Evolutionary conservation across 2,329 filamentous ascomycete species (phyloP).

Genomic region (Alternaria longipes): DNA sequence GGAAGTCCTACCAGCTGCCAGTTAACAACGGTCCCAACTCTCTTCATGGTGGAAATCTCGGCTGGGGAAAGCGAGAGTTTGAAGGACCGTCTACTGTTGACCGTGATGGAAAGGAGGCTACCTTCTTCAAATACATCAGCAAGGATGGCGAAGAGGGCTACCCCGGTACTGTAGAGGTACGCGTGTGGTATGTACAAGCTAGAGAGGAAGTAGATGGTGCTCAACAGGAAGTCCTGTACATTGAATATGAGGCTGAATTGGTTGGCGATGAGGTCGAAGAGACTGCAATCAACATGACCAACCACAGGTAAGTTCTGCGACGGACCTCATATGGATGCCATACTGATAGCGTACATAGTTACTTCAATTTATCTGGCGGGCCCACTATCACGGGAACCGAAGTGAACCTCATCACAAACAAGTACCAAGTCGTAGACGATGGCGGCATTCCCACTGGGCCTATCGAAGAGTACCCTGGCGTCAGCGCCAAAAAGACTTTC

Average conservation of each 20-base stretch:
- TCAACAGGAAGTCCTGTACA: constrained; percentile 75
- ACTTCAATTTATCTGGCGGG: constrained; percentile 71
- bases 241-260: constrained; percentile 90
- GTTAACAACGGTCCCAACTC: constrained; percentile 82
- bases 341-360: constrained; percentile 53
- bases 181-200: constrained; percentile 79
- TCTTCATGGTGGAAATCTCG: constrained; percentile 63
- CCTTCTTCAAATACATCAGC: constrained; percentile 66
- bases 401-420: constrained; percentile 65
- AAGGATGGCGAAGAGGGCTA: constrained; percentile 88
- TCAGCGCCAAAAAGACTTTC: constrained; percentile 74
- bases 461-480: constrained; percentile 70
- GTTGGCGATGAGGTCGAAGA: constrained; percentile 79
- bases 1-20: constrained; percentile 72
- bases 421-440: constrained; percentile 78
- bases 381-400: constrained; percentile 70
- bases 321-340: neutral
- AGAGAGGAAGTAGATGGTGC: constrained; percentile 70
- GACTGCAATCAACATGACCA: constrained; percentile 91
- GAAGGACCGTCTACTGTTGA: constrained; percentile 71
- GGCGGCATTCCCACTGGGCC: constrained; percentile 77
- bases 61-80: constrained; percentile 85
- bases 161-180: constrained; percentile 82
- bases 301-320: constrained; percentile 76
- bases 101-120: constrained; percentile 58